Evolutionary conservation across 495 filamentous ascomycete species (phyloP).

Genomic region (Xylaria castorea): DNA sequence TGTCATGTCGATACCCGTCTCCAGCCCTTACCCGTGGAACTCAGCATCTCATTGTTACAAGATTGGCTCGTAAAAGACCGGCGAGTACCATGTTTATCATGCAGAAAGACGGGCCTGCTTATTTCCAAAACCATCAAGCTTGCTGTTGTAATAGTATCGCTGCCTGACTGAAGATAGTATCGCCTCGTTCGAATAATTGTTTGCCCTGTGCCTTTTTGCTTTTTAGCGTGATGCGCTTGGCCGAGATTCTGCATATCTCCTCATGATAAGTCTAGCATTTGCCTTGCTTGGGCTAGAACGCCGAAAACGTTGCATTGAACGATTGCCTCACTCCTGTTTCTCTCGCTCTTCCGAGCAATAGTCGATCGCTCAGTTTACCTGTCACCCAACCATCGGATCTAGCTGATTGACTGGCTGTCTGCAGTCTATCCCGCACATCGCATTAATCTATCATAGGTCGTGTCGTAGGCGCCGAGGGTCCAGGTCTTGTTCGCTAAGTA

Average conservation of each 20-base stretch:
- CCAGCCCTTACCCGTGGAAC: not conserved
- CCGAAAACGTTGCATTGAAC: not conserved
- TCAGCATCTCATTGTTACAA: not conserved
- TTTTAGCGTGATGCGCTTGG: constrained; percentile 10
- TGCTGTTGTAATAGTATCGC: not conserved
- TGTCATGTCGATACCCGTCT: not conserved
- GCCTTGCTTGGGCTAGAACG: not conserved
- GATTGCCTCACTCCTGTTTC: not conserved
- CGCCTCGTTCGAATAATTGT: not conserved
- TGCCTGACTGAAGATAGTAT: not conserved
- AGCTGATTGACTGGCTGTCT: not conserved
- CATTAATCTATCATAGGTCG: not conserved
- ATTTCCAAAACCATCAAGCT: not conserved
- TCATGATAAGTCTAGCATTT: not conserved
- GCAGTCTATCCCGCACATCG: not conserved
- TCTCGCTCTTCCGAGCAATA: not conserved
- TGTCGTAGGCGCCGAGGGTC: not conserved
- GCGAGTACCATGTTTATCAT: not conserved
- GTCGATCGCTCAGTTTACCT: not conserved
- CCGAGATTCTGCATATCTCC: not conserved
- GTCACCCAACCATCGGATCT: not conserved
- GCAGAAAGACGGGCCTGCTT: not conserved
- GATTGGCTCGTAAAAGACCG: not conserved
- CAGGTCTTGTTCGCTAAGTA: not conserved
- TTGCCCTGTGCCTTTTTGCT: constrained; percentile 2